Percentiles rank a stretch among this genome's conserved stretches.
Conservation (phyloP, 495 filamentous ascomycete genomes). For the Pyrenopolyporus hunteri region DNA sequence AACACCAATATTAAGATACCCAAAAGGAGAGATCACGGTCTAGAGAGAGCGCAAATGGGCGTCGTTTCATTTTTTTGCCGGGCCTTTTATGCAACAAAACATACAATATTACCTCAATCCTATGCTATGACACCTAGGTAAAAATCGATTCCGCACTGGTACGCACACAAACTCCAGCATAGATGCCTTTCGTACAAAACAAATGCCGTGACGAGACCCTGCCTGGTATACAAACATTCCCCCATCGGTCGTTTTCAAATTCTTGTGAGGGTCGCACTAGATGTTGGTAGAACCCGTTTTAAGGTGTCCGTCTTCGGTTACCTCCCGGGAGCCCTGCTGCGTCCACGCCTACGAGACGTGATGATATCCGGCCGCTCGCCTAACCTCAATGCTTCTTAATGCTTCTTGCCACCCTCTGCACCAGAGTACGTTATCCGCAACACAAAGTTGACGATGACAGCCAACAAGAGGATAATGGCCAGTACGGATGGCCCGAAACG, state of each 20-base stretch:
- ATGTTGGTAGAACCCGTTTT: neutral
- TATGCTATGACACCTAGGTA: neutral
- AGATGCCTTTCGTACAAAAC: conserved; percentile 21
- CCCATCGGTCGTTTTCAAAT: neutral
- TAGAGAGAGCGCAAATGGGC: neutral
- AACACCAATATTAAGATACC: conserved; percentile 4
- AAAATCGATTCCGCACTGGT: conserved; percentile 19
- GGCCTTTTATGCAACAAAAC: conserved; percentile 4
- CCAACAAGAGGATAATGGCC: conserved; percentile 80
- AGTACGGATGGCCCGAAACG: conserved; percentile 89
- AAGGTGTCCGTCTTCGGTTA: too few relatives aligned
- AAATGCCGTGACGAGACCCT: conserved; percentile 20
- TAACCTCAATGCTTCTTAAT: too few relatives aligned
- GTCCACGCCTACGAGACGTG: too few relatives aligned
- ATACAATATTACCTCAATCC: neutral
- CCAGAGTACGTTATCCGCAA: conserved; percentile 71
- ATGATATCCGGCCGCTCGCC: too few relatives aligned
- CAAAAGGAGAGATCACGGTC: neutral
- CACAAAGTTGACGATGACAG: conserved; percentile 93
- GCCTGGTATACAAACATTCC: conserved; percentile 33
- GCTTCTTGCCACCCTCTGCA: conserved; percentile 42
- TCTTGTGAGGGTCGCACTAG: neutral
- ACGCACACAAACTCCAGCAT: conserved; percentile 23
- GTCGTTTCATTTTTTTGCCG: neutral
- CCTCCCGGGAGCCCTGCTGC: too few relatives aligned